phyloP scores from a whole-genome alignment of 108 stramenopile species.

The Cyclostephanos tholiformis region DNA sequence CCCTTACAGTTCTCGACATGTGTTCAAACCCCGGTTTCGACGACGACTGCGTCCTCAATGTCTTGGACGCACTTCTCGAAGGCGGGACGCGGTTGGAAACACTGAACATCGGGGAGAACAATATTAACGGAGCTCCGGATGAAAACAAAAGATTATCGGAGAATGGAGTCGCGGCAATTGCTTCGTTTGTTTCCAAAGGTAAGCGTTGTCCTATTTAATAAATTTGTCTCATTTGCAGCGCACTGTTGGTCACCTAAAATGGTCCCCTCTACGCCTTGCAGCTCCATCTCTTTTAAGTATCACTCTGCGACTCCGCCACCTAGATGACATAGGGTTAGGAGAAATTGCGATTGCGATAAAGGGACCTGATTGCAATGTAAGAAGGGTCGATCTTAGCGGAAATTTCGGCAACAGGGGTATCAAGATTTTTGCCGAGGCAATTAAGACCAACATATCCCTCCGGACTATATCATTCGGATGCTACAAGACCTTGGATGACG shows the following conservation, averaged over 20 bases:
- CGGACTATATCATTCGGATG: constrained; percentile 39
- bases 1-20: constrained; percentile 32
- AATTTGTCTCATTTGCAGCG: not conserved
- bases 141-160: not conserved
- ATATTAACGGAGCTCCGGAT: constrained; percentile 10
- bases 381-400: constrained; percentile 38
- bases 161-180: constrained; percentile 1
- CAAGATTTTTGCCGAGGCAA: constrained; percentile 44
- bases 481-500: constrained; percentile 18
- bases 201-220: not conserved
- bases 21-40: constrained; percentile 16
- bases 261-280: not conserved
- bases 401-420: constrained; percentile 41
- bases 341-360: constrained; percentile 14
- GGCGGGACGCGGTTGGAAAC: constrained; percentile 19
- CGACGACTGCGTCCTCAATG: constrained; percentile 15
- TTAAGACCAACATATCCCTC: constrained; percentile 38
- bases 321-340: constrained; percentile 24
- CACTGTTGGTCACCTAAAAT: not conserved
- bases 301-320: constrained; percentile 19
- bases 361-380: constrained; percentile 19
- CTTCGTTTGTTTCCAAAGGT: constrained; percentile 6
- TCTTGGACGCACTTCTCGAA: constrained; percentile 21
- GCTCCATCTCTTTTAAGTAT: constrained; percentile 25
- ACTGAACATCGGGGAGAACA: constrained; percentile 21